These are phyloP conservation scores for Fusarium pilosicola DNA, from an alignment of 2,329 filamentous ascomycete genomes.

Conservation along the genomic window DNA sequence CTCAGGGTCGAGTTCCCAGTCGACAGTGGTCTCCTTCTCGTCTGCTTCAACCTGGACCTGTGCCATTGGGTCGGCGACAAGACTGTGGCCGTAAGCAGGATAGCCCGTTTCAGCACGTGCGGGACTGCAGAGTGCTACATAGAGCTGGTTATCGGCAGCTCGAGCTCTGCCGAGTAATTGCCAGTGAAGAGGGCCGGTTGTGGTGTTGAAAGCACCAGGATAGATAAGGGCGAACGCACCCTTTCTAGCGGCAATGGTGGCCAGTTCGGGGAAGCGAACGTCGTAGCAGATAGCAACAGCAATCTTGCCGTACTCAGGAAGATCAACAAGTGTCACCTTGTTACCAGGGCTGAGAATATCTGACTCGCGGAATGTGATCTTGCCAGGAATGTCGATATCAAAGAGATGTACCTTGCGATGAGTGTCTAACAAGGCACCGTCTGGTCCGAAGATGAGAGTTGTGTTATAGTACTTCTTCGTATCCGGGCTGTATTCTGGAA, in stretches of 20 bases:
- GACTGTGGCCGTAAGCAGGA: slow-evolving; percentile 90
- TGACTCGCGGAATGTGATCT: slow-evolving; percentile 90
- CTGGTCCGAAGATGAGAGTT: slow-evolving; percentile 81
- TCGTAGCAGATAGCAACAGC: slow-evolving; percentile 97
- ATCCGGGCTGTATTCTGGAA: slow-evolving; percentile 77
- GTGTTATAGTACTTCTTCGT: slow-evolving; percentile 87
- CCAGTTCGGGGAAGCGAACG: slow-evolving; percentile 93
- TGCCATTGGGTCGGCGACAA: slow-evolving; percentile 89
- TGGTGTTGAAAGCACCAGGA: slow-evolving; percentile 96
- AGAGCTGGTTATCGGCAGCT: slow-evolving; percentile 93
- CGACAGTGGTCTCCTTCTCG: slow-evolving; percentile 80
- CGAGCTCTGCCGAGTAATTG: slow-evolving; percentile 81
- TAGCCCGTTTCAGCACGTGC: slow-evolving; percentile 82
- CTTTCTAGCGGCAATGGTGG: slow-evolving; percentile 84
- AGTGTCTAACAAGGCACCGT: slow-evolving; percentile 81
- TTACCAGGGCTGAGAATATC: slow-evolving; percentile 89
- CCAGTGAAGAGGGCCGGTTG: slow-evolving; percentile 94
- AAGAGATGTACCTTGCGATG: slow-evolving; percentile 97
- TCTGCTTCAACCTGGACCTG: slow-evolving; percentile 81
- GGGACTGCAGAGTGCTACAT: slow-evolving; percentile 91
- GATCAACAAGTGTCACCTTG: slow-evolving; percentile 83
- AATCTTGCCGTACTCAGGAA: slow-evolving; percentile 89
- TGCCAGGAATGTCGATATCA: slow-evolving; percentile 96
- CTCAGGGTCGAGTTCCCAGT: slow-evolving; percentile 74
- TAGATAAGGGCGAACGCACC: slow-evolving; percentile 91